phyloP scores from a whole-genome alignment of 148 eudicot genomes.

The Rheum nobile region DNA sequence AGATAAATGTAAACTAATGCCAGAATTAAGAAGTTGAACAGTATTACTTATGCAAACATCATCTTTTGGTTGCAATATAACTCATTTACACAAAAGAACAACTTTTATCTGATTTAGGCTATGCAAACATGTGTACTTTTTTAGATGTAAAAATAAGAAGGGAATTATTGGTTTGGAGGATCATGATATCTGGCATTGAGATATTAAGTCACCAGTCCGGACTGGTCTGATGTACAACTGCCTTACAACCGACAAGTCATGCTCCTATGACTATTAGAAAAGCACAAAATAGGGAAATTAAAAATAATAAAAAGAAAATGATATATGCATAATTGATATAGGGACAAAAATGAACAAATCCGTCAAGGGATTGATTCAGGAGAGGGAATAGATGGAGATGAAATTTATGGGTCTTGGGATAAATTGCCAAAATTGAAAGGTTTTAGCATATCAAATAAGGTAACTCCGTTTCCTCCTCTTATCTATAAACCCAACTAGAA shows the following conservation, averaged over 20 bases:
- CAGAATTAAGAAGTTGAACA: neutral
- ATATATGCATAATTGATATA: too few species aligned
- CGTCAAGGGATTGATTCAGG: neutral
- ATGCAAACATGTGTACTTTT: neutral
- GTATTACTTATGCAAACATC: neutral
- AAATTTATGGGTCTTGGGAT: neutral
- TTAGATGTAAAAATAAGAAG: neutral
- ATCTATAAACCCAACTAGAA: neutral
- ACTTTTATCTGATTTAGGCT: neutral
- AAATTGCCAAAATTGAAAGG: neutral
- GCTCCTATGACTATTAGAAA: too few species aligned
- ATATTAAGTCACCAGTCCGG: too few species aligned
- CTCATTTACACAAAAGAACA: neutral
- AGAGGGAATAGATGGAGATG: neutral
- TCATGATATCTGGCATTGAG: neutral
- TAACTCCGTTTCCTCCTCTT: neutral
- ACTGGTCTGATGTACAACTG: too few species aligned
- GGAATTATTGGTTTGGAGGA: neutral
- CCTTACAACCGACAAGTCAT: too few species aligned
- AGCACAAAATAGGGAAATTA: too few species aligned
- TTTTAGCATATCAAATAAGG: neutral
- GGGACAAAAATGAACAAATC: neutral
- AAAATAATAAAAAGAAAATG: too few species aligned
- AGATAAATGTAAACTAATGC: neutral
- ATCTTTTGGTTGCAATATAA: neutral